Percentiles rank a stretch among this genome's conserved stretches.
Conservation (phyloP, 306 rosid species). For the Datisca glomerata region DNA sequence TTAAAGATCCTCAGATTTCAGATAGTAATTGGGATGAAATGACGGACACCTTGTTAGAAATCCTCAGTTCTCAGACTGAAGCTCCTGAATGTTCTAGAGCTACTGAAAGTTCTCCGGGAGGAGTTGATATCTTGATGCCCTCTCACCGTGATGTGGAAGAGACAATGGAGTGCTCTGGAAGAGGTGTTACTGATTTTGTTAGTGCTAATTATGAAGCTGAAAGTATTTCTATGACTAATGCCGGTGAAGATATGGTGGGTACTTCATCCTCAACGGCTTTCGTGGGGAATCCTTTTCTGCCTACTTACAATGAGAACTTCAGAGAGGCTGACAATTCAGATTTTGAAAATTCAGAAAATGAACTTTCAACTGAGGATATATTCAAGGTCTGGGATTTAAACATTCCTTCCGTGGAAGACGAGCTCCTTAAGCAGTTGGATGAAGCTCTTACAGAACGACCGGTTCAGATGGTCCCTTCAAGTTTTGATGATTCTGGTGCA, state of each 20-base stretch:
- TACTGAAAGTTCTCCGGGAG: conserved; percentile 7
- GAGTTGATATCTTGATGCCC: conserved; percentile 16
- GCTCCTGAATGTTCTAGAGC: conserved; percentile 8
- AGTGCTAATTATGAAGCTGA: neutral
- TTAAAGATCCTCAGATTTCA: conserved; percentile 16
- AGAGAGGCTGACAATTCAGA: conserved; percentile 9
- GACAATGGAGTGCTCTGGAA: neutral
- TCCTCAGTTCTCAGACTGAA: conserved; percentile 29
- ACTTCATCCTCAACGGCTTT: conserved; percentile 10
- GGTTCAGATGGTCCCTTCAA: conserved; percentile 15
- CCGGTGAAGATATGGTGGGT: neutral
- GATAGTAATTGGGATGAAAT: conserved; percentile 39
- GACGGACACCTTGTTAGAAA: conserved; percentile 46
- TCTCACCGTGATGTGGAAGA: conserved; percentile 13
- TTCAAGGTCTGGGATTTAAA: conserved; percentile 71
- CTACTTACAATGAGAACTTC: conserved; percentile 42
- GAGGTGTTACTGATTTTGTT: conserved; percentile 7
- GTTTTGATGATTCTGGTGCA: conserved; percentile 14
- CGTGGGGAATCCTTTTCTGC: conserved; percentile 53
- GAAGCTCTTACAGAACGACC: conserved; percentile 31
- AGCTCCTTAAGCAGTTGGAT: conserved; percentile 39
- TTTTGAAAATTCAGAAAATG: conserved; percentile 11
- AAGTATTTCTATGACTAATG: neutral
- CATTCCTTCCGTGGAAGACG: conserved; percentile 47
- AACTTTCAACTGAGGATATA: conserved; percentile 29